Conservation (phyloP, 2,329 filamentous ascomycete genomes). For the Scedosporium minutisporum region DNA sequence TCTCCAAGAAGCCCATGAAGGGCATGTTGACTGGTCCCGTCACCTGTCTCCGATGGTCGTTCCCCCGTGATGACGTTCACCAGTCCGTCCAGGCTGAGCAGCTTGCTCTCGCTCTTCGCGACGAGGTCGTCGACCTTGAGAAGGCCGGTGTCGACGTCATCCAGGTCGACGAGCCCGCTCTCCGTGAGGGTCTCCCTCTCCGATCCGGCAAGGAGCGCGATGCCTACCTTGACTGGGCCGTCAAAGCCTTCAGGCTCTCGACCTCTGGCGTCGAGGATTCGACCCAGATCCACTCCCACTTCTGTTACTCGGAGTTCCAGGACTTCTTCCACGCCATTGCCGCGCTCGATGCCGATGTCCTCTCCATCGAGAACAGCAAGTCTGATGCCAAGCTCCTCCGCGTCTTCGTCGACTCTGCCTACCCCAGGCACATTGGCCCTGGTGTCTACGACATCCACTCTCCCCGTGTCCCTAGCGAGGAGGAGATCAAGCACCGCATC, state of each 20-base stretch:
- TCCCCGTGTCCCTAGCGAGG: conserved; percentile 88
- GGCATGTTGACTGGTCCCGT: conserved; percentile 99
- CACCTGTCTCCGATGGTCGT: conserved; percentile 98
- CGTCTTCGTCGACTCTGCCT: conserved; percentile 95
- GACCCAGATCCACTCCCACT: conserved; percentile 99
- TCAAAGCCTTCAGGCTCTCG: conserved; percentile 94
- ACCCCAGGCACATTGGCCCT: conserved; percentile 95
- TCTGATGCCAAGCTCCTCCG: conserved; percentile 97
- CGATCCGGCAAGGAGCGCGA: conserved; percentile 89
- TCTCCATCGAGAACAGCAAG: conserved; percentile 99
- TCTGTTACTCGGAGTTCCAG: conserved; percentile 99
- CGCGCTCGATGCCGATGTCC: conserved; percentile 92
- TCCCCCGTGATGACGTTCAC: conserved; percentile 99
- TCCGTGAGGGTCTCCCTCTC: conserved; percentile 98
- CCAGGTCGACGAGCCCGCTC: conserved; percentile 97
- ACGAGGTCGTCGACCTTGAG: conserved; percentile 97
- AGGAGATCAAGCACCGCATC: conserved; percentile 97
- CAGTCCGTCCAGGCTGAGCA: conserved; percentile 98
- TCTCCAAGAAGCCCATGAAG: conserved; percentile 99
- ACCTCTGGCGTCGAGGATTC: conserved; percentile 88
- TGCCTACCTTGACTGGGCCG: conserved; percentile 94
- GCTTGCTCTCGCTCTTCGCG: conserved; percentile 93
- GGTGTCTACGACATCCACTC: conserved; percentile 99
- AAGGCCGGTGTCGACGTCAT: conserved; percentile 94
- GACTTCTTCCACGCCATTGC: conserved; percentile 99